These are phyloP conservation scores for Termitomyces sp. DNA, from an alignment of 768 basidiomycete species.

Conservation along the genomic window DNA sequence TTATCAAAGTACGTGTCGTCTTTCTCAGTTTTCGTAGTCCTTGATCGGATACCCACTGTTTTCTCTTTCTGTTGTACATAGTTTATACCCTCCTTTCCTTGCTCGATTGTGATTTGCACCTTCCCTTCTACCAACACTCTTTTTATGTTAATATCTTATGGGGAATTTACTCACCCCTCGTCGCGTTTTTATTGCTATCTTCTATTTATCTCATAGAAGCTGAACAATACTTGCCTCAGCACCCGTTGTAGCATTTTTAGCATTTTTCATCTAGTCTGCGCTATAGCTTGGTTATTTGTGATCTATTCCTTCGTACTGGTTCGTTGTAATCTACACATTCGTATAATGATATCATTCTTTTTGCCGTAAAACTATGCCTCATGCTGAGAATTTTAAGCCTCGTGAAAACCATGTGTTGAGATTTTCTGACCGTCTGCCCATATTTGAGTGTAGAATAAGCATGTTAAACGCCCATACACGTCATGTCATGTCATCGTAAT, in stretches of 20 bases:
- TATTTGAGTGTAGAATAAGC: neutral
- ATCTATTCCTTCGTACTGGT: conserved; percentile 11
- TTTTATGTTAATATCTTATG: conserved; percentile 10
- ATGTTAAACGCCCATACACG: neutral
- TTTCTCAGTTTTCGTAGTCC: conserved; percentile 1
- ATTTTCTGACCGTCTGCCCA: neutral
- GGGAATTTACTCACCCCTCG: conserved; percentile 18
- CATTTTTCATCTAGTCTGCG: conserved; percentile 5
- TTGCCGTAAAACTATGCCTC: neutral
- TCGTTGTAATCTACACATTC: conserved; percentile 3
- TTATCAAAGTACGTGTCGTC: conserved; percentile 19
- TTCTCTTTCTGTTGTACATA: conserved; percentile 26
- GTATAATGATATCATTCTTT: conserved; percentile 12
- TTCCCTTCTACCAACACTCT: conserved; percentile 5
- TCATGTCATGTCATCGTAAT: neutral
- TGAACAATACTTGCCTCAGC: conserved; percentile 15
- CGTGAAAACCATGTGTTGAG: conserved; percentile 12
- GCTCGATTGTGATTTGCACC: conserved; percentile 19
- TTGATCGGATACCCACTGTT: conserved; percentile 13
- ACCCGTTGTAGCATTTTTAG: conserved; percentile 16
- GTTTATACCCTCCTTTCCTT: conserved; percentile 18
- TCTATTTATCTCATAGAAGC: conserved; percentile 17
- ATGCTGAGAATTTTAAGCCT: conserved; percentile 1
- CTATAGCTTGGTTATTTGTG: conserved; percentile 10
- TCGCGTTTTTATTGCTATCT: conserved; percentile 14